Percentiles rank a stretch among this genome's conserved stretches.
Evolutionary conservation across 2,329 filamentous ascomycete genomes (phyloP).

Genomic region (Talaromyces verruculosus): DNA sequence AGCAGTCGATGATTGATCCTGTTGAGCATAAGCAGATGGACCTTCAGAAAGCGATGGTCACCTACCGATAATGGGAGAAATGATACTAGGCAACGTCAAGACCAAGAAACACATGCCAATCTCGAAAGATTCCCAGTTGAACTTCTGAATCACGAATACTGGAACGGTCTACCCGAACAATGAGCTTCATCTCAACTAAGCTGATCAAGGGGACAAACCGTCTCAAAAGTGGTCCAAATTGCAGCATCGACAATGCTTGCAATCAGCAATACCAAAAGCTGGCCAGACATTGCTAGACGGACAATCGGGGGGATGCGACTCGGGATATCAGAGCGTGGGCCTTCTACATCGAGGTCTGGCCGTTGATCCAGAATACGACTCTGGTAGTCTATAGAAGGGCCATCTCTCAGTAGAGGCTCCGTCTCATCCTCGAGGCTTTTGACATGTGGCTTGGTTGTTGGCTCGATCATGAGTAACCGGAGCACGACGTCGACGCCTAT

Average conservation of each 20-base stretch:
- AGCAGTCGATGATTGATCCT: conserved; percentile 48
- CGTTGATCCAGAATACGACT: neutral
- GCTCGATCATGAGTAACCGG: conserved; percentile 60
- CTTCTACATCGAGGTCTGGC: neutral
- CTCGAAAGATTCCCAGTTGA: conserved; percentile 57
- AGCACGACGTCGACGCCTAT: conserved; percentile 60
- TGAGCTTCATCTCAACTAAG: neutral
- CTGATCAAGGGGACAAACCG: conserved; percentile 28
- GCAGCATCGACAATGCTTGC: conserved; percentile 51
- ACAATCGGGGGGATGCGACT: conserved; percentile 26
- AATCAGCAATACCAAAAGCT: conserved; percentile 47
- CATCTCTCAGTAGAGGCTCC: conserved; percentile 16
- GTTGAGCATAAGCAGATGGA: too few species aligned
- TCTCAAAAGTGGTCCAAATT: conserved; percentile 56
- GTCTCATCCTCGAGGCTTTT: conserved; percentile 19
- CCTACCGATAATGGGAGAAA: conserved; percentile 59
- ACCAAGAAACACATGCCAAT: conserved; percentile 60
- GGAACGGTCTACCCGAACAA: conserved; percentile 49
- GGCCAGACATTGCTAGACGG: conserved; percentile 41
- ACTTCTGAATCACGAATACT: conserved; percentile 56
- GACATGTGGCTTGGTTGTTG: conserved; percentile 28
- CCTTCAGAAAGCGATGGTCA: neutral
- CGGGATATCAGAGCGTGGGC: neutral
- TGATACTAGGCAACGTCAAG: conserved; percentile 60
- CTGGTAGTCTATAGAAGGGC: neutral